Base-by-base conservation (phyloP, 441 rosid species). In the Omphalea diandra region DNA sequence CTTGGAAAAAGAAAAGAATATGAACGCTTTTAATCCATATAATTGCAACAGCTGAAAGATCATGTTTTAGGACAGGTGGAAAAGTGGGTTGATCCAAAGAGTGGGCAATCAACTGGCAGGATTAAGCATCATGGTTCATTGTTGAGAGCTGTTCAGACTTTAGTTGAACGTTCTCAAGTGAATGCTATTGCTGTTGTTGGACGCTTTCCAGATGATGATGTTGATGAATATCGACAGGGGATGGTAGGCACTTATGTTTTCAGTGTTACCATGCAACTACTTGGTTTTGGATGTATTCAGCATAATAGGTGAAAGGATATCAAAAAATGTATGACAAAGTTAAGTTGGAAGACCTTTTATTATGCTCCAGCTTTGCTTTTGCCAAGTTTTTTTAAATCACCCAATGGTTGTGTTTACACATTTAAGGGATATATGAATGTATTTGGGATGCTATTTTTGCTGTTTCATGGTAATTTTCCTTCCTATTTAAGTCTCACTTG, bases 171-270 rank as follows among this genome's bases (percentile, higher is more conserved):
- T 20, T 80, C 86, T 32, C 80, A 84, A 43, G 89, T 85, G 56
- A 80, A 85, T 76, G 89, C 92, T 11, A 53, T 87, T 72, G 88
- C 89, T 44, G 86, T 87, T 47, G 86, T 87, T 55, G 89, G 77
- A 53, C 83, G 85, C 49, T 85, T 87, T 63, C 89, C 88, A 0
- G 89, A 87, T 67, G 89, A 87, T 84, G 88, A 83, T 58, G 75
- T 74, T 0, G 82, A 81, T 61, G 85, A 81, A 71, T 87, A 85
- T 74, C 79, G 88, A 44, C 84, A 79, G 71, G 89, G 91, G 66
- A 71, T 74, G 84, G 89, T 85, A 78, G 78, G 5, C 29, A 53
- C 49, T 50, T 36, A 5, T 56, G 6, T 35, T 43, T 64, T 64
- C 66, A 26, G 65, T 18, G 31, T 24, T 40, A 53, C 40, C 10